phyloP scores from a whole-genome alignment of 2,329 filamentous ascomycete species.

The Colletotrichum sp. region DNA sequence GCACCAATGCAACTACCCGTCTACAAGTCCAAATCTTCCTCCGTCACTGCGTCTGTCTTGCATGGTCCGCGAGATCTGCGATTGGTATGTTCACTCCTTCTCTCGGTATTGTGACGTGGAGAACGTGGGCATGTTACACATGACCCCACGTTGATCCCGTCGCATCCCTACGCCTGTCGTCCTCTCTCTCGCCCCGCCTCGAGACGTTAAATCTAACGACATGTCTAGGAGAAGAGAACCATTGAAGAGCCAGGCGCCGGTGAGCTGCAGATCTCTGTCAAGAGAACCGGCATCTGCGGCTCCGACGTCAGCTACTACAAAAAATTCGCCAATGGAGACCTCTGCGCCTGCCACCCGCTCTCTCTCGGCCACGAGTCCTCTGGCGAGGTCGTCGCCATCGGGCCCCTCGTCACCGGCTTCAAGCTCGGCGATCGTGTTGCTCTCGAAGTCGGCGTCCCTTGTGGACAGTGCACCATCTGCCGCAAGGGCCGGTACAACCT shows the following conservation, averaged over 20 bases:
- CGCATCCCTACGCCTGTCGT: not conserved
- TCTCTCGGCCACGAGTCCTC: constrained; percentile 70
- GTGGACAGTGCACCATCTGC: constrained; percentile 56
- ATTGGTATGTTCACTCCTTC: constrained; percentile 50
- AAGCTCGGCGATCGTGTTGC: constrained; percentile 62
- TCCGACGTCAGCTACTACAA: constrained; percentile 76
- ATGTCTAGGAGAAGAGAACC: constrained; percentile 51
- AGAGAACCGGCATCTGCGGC: constrained; percentile 71
- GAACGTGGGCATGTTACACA: constrained; percentile 32
- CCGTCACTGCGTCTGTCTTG: constrained; percentile 59
- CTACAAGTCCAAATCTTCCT: constrained; percentile 43
- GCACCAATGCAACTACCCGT: constrained; percentile 49
- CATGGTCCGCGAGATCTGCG: constrained; percentile 62
- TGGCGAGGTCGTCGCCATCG: constrained; percentile 61
- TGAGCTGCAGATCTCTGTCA: constrained; percentile 70
- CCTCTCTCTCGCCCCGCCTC: not conserved
- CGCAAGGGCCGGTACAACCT: constrained; percentile 64
- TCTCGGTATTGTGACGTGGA: constrained; percentile 5
- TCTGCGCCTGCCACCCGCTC: constrained; percentile 69
- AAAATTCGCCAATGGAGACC: constrained; percentile 74
- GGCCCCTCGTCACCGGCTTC: constrained; percentile 57
- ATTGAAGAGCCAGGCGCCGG: constrained; percentile 51
- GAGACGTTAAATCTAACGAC: constrained; percentile 22
- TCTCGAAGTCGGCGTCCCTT: constrained; percentile 62
- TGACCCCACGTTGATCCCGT: constrained; percentile 24